Evolutionary conservation across 2,329 filamentous ascomycete genomes (phyloP).

Genomic region (Sporothrix brunneoviolacea): DNA sequence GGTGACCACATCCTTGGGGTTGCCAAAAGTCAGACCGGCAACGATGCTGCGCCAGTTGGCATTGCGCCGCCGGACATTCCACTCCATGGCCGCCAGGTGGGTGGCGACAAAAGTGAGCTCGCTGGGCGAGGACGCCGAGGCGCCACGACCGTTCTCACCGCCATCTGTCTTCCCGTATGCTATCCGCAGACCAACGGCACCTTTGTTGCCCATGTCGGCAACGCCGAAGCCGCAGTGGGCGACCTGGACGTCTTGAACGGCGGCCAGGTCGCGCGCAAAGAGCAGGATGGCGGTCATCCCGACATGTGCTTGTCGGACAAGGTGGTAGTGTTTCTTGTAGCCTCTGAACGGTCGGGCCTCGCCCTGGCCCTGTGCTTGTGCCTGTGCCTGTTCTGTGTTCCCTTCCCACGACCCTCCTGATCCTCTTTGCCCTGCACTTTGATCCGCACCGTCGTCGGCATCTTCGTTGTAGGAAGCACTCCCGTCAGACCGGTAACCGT

Average conservation of each 20-base stretch:
- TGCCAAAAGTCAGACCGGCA: constrained; percentile 68
- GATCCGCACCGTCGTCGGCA: constrained; percentile 1
- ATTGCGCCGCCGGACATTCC: constrained; percentile 67
- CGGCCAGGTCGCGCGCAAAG: constrained; percentile 60
- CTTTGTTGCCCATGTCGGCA: constrained; percentile 91
- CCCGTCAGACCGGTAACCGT: background rate
- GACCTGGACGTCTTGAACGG: constrained; percentile 61
- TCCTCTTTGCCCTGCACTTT: background rate
- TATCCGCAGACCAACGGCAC: constrained; percentile 73
- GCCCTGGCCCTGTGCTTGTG: background rate
- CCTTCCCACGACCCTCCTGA: background rate
- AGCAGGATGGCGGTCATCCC: constrained; percentile 89
- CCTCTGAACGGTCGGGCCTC: background rate
- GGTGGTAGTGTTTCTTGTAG: constrained; percentile 49
- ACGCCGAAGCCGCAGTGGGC: constrained; percentile 79
- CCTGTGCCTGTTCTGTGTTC: background rate
- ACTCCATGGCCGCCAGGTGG: constrained; percentile 85
- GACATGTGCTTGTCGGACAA: constrained; percentile 65
- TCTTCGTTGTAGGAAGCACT: constrained; percentile 1
- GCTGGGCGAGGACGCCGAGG: constrained; percentile 29
- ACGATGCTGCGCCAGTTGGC: constrained; percentile 84
- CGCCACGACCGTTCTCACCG: constrained; percentile 20
- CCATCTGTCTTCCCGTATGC: constrained; percentile 44
- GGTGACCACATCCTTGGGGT: constrained; percentile 35
- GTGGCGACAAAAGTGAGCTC: constrained; percentile 81